Conservation (phyloP, 2,329 filamentous ascomycete genomes). For the Diaporthe citriasiana region DNA sequence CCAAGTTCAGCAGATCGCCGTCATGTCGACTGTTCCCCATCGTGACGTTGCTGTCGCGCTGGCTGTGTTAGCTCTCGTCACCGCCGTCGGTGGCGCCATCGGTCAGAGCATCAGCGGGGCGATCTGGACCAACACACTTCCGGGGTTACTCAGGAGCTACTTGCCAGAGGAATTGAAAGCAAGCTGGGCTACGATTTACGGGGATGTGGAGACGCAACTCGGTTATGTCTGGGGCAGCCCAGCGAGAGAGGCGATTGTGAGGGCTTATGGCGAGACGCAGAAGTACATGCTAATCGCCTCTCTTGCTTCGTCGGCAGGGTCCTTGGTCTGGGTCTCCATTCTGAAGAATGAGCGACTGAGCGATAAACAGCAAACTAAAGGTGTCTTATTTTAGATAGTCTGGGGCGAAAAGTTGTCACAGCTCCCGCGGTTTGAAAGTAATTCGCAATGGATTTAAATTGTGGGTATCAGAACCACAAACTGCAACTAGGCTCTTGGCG, state of each 20-base stretch:
- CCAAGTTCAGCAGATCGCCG: constrained; percentile 6
- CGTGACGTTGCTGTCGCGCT: constrained; percentile 27
- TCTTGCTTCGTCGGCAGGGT: constrained; percentile 13
- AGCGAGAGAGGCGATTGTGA: constrained; percentile 25
- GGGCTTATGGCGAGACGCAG: constrained; percentile 31
- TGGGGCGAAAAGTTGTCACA: background rate
- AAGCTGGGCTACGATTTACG: background rate
- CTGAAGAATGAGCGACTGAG: constrained; percentile 26
- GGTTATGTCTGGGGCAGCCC: constrained; percentile 27
- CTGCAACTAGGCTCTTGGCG: background rate
- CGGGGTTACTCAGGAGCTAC: background rate
- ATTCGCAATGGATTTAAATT: background rate
- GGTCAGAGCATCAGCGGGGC: constrained; percentile 28
- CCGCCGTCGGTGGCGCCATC: constrained; percentile 26
- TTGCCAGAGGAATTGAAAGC: constrained; percentile 24
- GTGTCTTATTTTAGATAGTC: background rate
- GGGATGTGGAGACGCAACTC: background rate
- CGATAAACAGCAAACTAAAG: constrained; percentile 29
- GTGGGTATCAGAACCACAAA: too few relatives aligned
- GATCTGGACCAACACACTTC: constrained; percentile 23
- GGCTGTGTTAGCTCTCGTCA: constrained; percentile 11
- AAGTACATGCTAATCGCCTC: constrained; percentile 32
- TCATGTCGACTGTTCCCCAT: constrained; percentile 17
- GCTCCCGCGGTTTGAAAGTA: background rate
- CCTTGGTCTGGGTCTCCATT: constrained; percentile 24